Evolutionary conservation across 2,329 filamentous ascomycete genomes (phyloP).

Genomic region (Pseudopyricularia cyperi): DNA sequence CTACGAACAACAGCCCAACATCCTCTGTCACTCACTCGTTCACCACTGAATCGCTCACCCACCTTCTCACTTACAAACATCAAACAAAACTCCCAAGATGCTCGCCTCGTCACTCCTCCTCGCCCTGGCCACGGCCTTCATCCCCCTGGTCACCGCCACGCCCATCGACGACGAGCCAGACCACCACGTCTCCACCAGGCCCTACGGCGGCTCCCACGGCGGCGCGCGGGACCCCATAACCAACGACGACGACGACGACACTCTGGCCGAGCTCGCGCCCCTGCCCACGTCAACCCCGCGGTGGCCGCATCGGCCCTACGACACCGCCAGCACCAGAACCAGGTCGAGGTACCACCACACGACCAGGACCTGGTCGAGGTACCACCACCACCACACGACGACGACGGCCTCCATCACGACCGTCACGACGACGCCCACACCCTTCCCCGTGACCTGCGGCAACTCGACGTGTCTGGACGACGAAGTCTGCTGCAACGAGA

Average conservation of each 20-base stretch:
- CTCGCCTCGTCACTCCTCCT: neutral
- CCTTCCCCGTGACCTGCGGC: constrained; percentile 8
- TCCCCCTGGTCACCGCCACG: neutral
- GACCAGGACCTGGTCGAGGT: too few relatives aligned
- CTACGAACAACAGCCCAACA: too few relatives aligned
- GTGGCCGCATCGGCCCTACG: too few relatives aligned
- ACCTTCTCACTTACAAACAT: neutral
- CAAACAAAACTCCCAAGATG: neutral
- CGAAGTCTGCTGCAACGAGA: constrained; percentile 10
- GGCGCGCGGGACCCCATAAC: too few relatives aligned
- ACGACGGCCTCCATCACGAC: neutral
- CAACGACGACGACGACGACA: neutral
- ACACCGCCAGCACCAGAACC: neutral
- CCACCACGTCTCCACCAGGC: neutral
- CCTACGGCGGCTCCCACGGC: neutral
- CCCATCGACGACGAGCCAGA: neutral
- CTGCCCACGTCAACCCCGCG: neutral
- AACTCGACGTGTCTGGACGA: constrained; percentile 6
- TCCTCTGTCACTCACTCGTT: too few relatives aligned
- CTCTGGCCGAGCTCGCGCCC: constrained; percentile 3
- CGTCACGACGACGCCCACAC: neutral
- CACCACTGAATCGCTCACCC: neutral
- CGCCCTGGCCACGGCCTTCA: neutral
- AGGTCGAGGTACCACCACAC: neutral
- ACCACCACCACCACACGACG: neutral